Conservation (phyloP, 768 basidiomycete species). For the Russula dissimulans region DNA sequence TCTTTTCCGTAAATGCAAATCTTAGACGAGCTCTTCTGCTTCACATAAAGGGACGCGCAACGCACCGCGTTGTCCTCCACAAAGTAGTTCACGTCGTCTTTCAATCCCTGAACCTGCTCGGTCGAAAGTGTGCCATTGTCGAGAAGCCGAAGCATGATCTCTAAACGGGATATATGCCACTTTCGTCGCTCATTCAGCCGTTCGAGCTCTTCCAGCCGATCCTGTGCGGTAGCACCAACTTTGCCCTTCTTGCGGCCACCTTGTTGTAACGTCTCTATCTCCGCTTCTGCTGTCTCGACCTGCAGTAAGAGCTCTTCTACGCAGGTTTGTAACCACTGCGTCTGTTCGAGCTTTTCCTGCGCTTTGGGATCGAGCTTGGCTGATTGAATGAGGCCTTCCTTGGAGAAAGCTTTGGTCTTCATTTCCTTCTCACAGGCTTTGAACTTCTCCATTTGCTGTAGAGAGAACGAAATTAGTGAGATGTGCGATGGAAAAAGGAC, state of each 20-base stretch:
- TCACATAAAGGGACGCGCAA: slow-evolving; percentile 18
- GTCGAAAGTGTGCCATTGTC: slow-evolving; percentile 86
- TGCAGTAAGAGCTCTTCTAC: slow-evolving; percentile 92
- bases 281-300: slow-evolving; percentile 90
- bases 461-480: slow-evolving; percentile 22
- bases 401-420: slow-evolving; percentile 99
- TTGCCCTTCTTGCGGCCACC: slow-evolving; percentile 80
- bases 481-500: not conserved
- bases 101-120: slow-evolving; percentile 72
- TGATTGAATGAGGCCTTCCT: slow-evolving; percentile 92
- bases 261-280: slow-evolving; percentile 74
- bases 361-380: slow-evolving; percentile 94
- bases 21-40: not conserved
- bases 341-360: slow-evolving; percentile 89
- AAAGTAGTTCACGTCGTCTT: slow-evolving; percentile 94
- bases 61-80: slow-evolving; percentile 91
- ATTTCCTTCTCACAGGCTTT: slow-evolving; percentile 99
- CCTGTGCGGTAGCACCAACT: slow-evolving; percentile 50
- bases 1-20: slow-evolving; percentile 31
- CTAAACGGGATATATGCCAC: slow-evolving; percentile 90
- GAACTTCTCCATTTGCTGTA: slow-evolving; percentile 99
- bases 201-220: slow-evolving; percentile 79
- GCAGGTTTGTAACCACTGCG: slow-evolving; percentile 75
- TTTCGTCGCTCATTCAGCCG: slow-evolving; percentile 84
- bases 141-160: slow-evolving; percentile 84